Conservation (phyloP, 2,329 filamentous ascomycete species). For the Clonostachys rosea region DNA sequence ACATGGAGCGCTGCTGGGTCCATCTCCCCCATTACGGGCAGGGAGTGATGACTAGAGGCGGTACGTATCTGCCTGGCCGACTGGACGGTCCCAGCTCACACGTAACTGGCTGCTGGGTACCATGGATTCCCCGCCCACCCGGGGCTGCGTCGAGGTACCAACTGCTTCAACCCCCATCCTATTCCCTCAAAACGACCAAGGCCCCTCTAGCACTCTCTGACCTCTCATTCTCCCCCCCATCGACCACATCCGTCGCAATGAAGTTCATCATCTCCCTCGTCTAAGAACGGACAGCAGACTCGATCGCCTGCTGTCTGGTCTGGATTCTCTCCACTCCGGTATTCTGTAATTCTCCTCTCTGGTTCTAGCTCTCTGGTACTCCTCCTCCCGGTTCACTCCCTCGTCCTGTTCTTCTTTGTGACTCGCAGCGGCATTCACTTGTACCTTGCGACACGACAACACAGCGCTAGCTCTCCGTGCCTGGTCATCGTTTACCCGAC, state of each 20-base stretch:
- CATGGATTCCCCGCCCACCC: too few relatives aligned
- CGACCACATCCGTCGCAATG: conserved; percentile 42
- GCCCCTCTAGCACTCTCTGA: conserved; percentile 8
- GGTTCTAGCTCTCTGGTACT: conserved; percentile 3
- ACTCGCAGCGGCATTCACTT: conserved; percentile 45
- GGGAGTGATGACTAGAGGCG: too few relatives aligned
- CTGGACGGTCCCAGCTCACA: too few relatives aligned
- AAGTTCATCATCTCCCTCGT: conserved; percentile 43
- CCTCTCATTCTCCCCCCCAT: conserved; percentile 35
- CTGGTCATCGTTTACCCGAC: too few relatives aligned
- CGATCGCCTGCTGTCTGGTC: conserved; percentile 48
- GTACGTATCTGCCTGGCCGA: too few relatives aligned
- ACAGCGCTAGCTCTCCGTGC: too few relatives aligned
- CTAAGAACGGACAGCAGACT: conserved; percentile 6
- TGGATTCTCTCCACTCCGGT: conserved; percentile 15
- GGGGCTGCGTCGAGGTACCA: too few relatives aligned
- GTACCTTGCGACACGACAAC: conserved; percentile 34
- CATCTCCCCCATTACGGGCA: too few relatives aligned
- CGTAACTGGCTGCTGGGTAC: too few relatives aligned
- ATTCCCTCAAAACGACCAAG: conserved; percentile 4
- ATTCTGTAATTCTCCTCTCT: conserved; percentile 8
- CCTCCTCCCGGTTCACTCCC: conserved; percentile 1
- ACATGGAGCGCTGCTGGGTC: too few relatives aligned
- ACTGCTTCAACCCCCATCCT: too few relatives aligned
- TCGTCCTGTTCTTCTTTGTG: conserved; percentile 7